A percentile compares a stretch with the other conserved stretches of the same genome.
Evolutionary conservation across 1,284 basidiomycete genomes (phyloP).

Genomic region (Dichomitus squalens): DNA sequence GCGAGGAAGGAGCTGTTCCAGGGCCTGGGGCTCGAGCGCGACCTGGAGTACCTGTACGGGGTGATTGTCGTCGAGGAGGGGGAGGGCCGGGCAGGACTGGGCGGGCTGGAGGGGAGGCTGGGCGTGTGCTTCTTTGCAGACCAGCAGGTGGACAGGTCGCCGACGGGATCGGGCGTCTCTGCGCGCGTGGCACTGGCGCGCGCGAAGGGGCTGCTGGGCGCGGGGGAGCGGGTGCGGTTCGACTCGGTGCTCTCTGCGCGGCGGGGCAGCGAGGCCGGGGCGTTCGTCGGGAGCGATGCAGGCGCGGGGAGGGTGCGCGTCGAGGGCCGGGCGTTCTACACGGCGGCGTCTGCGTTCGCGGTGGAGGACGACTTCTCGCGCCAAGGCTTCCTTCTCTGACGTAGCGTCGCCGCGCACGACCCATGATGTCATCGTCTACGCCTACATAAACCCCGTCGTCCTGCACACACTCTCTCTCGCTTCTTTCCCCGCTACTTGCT

Average conservation of each 20-base stretch:
- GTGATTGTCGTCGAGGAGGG: slow-evolving; percentile 39
- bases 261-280: slow-evolving; percentile 25
- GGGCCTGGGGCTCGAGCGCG: slow-evolving; percentile 35
- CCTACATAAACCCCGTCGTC: slow-evolving; percentile 18
- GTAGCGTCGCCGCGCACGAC: slow-evolving; percentile 14
- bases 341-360: slow-evolving; percentile 34
- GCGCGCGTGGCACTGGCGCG: slow-evolving; percentile 44
- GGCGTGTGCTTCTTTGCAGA: slow-evolving; percentile 46
- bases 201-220: slow-evolving; percentile 30
- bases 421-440: slow-evolving; percentile 22
- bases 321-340: slow-evolving; percentile 37
- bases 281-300: slow-evolving; percentile 35
- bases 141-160: slow-evolving; percentile 46
- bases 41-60: slow-evolving; percentile 41
- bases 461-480: background rate
- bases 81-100: slow-evolving; percentile 17
- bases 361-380: slow-evolving; percentile 22
- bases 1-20: slow-evolving; percentile 30
- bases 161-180: slow-evolving; percentile 44
- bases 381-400: slow-evolving; percentile 26
- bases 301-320: slow-evolving; percentile 33
- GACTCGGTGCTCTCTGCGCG: slow-evolving; percentile 35
- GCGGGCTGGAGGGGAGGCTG: slow-evolving; percentile 23
- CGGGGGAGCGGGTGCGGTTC: slow-evolving; percentile 35
- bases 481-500: background rate